phyloP scores from a whole-genome alignment of 2,329 filamentous ascomycete genomes.

The Sphaceloma murrayae region DNA sequence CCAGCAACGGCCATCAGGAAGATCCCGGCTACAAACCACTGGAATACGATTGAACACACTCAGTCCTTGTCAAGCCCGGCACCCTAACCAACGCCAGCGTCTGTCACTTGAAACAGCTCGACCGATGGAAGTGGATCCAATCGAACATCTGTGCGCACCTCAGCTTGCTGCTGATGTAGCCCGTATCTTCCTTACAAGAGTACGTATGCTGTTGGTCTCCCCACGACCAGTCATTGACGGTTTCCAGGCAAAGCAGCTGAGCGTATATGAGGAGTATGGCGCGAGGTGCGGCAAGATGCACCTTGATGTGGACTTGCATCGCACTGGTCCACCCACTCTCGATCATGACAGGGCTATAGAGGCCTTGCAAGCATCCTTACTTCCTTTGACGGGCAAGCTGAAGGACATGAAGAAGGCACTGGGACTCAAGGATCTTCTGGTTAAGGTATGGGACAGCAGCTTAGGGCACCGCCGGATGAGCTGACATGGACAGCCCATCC shows the following conservation, averaged over 20 bases:
- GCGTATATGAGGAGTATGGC: conserved; percentile 83
- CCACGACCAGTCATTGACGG: conserved; percentile 30
- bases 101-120: conserved; percentile 40
- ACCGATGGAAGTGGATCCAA: conserved; percentile 31
- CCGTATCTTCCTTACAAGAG: conserved; percentile 44
- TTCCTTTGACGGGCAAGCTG: conserved; percentile 55
- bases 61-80: conserved; percentile 23
- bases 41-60: not conserved
- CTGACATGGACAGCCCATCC: conserved; percentile 59
- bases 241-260: conserved; percentile 65
- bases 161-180: conserved; percentile 46
- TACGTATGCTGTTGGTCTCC: conserved; percentile 35
- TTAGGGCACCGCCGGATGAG: too few species aligned
- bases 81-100: conserved; percentile 29
- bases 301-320: conserved; percentile 62
- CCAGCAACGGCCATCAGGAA: not conserved
- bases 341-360: conserved; percentile 80
- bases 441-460: conserved; percentile 54
- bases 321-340: conserved; percentile 61
- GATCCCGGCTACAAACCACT: not conserved
- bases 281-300: conserved; percentile 81
- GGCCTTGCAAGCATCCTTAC: conserved; percentile 64
- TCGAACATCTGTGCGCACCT: conserved; percentile 40
- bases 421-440: conserved; percentile 74
- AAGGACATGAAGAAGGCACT: conserved; percentile 63